Base-by-base conservation (phyloP, 768 basidiomycete species). In the Dacryopinax spathularia region DNA sequence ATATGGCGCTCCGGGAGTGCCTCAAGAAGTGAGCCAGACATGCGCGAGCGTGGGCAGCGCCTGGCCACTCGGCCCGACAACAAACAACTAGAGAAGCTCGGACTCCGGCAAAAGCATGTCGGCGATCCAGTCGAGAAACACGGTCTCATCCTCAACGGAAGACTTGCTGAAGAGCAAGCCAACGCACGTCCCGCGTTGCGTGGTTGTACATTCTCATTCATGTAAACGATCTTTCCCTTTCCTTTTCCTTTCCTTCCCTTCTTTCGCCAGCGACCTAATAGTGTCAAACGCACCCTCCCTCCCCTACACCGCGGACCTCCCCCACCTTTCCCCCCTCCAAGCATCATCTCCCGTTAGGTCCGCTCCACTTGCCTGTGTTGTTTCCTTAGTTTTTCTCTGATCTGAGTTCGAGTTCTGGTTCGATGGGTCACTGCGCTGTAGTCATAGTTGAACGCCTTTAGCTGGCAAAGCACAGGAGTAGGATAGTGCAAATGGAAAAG, bases 1-100 rank as follows among this genome's bases (percentile, higher is more conserved):
- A 78, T 9, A 22, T 2, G 22, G 33, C 29, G 2, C 27, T n/a
- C 15, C 20, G 60, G 29, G 31, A 56, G 48, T 56, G 48, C 48
- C 48, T 56, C 22, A 13, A 56, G 13, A 56, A 56, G 48, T 56
- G 48, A 56, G 48, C 39, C 18, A 5, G 25, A 13, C 48, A 56
- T 56, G 48, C 25, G 48, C 48, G 13, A 56, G 13, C 48, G 48
- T 56, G 48, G 48, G 25, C 48, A 27, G 48, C 48, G 48, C 48
- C 15, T 56, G 48, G 48, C 48, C 29, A 10, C n/a, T 10, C 29
- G 18, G 3, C 13, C 9, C 29, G 25, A 56, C 48, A 56, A 29
- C 25, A 56, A 27, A 10, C n/a, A n/a, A n/a, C n/a, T n/a, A 31
- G 10, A 56, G 48, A 56, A 56, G 48, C 48, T 25, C 48, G n/a